Evolutionary conservation across 2,329 filamentous ascomycete genomes (phyloP).

Genomic region (Penicillium polonicum): DNA sequence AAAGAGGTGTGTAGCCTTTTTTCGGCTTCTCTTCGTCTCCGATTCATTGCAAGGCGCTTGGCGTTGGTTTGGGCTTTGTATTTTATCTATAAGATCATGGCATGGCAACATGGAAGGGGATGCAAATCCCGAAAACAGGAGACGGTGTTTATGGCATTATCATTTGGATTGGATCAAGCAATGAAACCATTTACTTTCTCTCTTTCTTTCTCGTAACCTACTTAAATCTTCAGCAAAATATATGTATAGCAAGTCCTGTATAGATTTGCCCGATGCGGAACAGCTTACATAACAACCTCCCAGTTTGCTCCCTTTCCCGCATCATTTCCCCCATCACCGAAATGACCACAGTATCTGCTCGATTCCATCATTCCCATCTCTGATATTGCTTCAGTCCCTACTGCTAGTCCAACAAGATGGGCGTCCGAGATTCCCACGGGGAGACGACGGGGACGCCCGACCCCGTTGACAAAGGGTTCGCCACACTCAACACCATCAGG

Average conservation of each 20-base stretch:
- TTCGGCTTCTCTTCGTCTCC: slow-evolving; percentile 3
- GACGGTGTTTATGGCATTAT: background rate
- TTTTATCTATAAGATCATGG: slow-evolving; percentile 4
- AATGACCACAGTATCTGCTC: background rate
- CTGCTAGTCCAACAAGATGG: slow-evolving; percentile 45
- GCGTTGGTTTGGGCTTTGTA: slow-evolving; percentile 7
- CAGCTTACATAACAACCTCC: slow-evolving; percentile 5
- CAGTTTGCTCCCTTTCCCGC: slow-evolving; percentile 10
- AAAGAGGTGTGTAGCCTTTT: background rate
- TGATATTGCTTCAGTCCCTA: slow-evolving; percentile 2
- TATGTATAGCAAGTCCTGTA: background rate
- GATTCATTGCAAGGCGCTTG: slow-evolving; percentile 12
- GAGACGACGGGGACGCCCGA: slow-evolving; percentile 57
- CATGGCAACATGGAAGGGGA: slow-evolving; percentile 5
- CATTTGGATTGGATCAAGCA: background rate
- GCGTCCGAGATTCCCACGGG: slow-evolving; percentile 54
- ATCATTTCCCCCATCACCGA: slow-evolving; percentile 2
- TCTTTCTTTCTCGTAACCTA: background rate
- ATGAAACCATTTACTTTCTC: background rate
- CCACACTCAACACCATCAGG: slow-evolving; percentile 80
- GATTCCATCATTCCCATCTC: slow-evolving; percentile 9
- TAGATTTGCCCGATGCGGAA: slow-evolving; percentile 5
- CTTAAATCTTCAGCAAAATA: background rate
- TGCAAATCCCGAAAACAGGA: background rate
- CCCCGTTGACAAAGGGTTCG: slow-evolving; percentile 71